These are phyloP conservation scores for Populus pruinosa DNA, from an alignment of 345 rosid genomes.

Conservation along the genomic window DNA sequence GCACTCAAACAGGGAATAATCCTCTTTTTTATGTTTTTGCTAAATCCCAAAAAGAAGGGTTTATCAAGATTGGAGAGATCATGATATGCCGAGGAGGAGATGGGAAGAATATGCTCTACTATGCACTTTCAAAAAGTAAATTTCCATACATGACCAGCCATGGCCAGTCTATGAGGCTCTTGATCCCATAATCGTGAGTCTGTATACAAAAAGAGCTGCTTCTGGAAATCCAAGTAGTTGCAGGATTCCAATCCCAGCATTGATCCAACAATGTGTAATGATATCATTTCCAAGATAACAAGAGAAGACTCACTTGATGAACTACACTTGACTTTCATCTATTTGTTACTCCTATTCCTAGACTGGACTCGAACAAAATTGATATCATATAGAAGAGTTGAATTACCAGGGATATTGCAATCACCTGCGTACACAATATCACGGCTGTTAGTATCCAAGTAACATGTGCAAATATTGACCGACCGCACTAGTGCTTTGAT, in stretches of 20 bases:
- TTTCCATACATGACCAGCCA: not conserved
- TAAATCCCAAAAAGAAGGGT: not conserved
- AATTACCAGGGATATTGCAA: slow-evolving; percentile 92
- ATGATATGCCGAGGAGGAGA: not conserved
- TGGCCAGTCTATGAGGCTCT: not conserved
- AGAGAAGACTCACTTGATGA: slow-evolving; percentile 17
- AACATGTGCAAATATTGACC: not conserved
- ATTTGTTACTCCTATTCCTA: slow-evolving; percentile 47
- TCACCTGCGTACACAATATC: slow-evolving; percentile 53
- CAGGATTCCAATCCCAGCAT: not conserved
- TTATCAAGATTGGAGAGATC: not conserved
- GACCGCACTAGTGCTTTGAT: too few species aligned
- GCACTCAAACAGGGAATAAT: not conserved
- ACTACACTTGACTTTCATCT: not conserved
- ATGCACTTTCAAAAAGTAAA: not conserved
- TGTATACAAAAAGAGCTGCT: not conserved
- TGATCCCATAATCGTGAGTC: not conserved
- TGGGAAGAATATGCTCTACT: not conserved
- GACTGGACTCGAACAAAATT: slow-evolving; percentile 70
- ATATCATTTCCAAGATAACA: not conserved
- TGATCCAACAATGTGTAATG: not conserved
- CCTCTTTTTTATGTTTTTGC: not conserved
- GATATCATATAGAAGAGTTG: slow-evolving; percentile 84
- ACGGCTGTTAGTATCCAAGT: not conserved
- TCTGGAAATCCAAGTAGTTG: not conserved